Base-by-base conservation (phyloP, 208 protist genomes). In the Trypanosoma platydactyli region DNA sequence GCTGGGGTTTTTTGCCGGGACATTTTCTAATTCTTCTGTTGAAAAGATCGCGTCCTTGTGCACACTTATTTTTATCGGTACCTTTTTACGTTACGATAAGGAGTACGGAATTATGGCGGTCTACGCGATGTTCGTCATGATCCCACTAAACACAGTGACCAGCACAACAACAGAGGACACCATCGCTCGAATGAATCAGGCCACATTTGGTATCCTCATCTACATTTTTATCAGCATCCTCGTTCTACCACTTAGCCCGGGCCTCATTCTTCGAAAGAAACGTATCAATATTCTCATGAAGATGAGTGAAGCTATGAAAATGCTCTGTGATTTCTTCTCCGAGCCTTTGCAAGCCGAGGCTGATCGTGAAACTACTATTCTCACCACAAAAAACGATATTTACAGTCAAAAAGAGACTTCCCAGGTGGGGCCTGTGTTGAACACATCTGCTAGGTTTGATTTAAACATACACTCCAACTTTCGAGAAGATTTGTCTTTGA, bases 191-290 rank as follows among this genome's bases (percentile, higher is more conserved):
- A 94, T 95, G 85, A 90, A 95, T 60, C 87, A 95, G 66, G 94
- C 90, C 77, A 95, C 90, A 15, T 91, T 94, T 65, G 83, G 84
- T 59, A 92, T 95, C 58, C 90, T 95, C 66, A 94, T 95, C 65
- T 95, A 95, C 82, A 72, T 92, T 33, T 76, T 88, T 20, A 78
- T 95, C 42, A 95, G 84, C 63, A 70, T 74, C 13, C 35, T 88
- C 22, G 49, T 95, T 12, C 78, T 95, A 46, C 90, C 90, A 22
- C 65, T 95, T 22, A 89, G 79, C 16, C 89, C 89, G 1, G 77
- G 81, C 27, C 33, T 74, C 12, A 93, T 95, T 51, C 73, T 95
- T 59, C 80, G 81, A 29, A 75, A 73, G 61, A 95, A 92, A 75
- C 84, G 89, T 29, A 70, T 71, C 57, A 91, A 91, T 64, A 79